phyloP scores from a whole-genome alignment of 2,329 filamentous ascomycete species.

The Aureobasidium sp. region DNA sequence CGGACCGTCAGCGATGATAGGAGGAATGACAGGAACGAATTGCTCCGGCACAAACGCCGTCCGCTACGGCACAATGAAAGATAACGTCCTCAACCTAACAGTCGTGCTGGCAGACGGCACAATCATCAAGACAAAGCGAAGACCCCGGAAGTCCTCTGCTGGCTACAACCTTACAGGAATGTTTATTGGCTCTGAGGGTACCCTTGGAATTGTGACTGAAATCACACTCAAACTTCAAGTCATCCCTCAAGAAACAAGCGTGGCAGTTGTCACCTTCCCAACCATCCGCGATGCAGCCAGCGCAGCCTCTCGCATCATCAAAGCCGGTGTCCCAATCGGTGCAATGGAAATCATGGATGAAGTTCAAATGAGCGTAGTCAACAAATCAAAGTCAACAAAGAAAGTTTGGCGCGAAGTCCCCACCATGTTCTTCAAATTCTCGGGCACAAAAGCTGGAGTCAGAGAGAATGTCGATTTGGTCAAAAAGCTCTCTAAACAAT shows the following conservation, averaged over 20 bases:
- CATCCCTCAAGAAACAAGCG: conserved; percentile 66
- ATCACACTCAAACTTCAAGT: conserved; percentile 74
- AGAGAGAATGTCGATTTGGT: conserved; percentile 68
- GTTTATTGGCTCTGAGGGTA: conserved; percentile 77
- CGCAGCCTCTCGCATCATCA: conserved; percentile 69
- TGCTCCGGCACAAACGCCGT: conserved; percentile 69
- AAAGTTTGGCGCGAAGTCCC: conserved; percentile 69
- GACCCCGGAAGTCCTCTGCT: conserved; percentile 72
- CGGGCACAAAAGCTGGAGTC: conserved; percentile 69
- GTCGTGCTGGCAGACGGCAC: conserved; percentile 73
- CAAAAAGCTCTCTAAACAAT: conserved; percentile 56
- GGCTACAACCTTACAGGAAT: conserved; percentile 77
- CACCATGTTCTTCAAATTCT: conserved; percentile 56
- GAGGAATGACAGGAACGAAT: conserved; percentile 77
- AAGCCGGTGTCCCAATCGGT: conserved; percentile 64
- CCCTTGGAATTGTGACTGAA: conserved; percentile 73
- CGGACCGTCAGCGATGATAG: conserved; percentile 67
- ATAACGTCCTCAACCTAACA: conserved; percentile 78
- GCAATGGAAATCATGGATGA: conserved; percentile 87
- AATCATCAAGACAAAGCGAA: conserved; percentile 68
- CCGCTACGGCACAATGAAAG: conserved; percentile 78
- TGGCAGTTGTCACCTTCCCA: conserved; percentile 74
- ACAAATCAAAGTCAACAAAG: conserved; percentile 62
- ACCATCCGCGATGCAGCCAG: conserved; percentile 68
- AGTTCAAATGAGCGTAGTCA: conserved; percentile 78